Evolutionary conservation across 352 stramenopile genomes (phyloP).

Genomic region (Blastocystis sp.): DNA sequence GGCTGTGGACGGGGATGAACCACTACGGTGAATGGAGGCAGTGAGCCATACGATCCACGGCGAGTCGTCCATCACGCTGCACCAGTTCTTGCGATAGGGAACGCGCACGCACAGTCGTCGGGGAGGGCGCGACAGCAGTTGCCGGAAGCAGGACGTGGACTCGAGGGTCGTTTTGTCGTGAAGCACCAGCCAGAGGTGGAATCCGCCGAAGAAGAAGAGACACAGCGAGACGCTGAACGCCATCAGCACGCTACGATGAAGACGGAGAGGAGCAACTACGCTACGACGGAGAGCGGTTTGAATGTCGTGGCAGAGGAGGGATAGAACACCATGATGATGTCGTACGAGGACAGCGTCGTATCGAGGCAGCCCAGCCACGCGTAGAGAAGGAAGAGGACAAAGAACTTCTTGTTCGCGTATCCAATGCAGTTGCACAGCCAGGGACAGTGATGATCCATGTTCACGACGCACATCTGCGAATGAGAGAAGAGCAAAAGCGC

Average conservation of each 20-base stretch:
- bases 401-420: constrained; percentile 81
- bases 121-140: not conserved
- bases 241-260: constrained; percentile 14
- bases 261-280: not conserved
- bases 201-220: constrained; percentile 58
- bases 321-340: not conserved
- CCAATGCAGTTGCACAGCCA: constrained; percentile 85
- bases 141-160: not conserved
- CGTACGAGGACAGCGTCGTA: not conserved
- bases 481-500: too few species aligned
- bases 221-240: constrained; percentile 16
- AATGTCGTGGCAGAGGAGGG: not conserved
- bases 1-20: constrained; percentile 36
- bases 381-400: constrained; percentile 80
- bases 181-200: constrained; percentile 59
- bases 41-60: constrained; percentile 1
- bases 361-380: constrained; percentile 35
- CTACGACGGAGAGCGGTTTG: not conserved
- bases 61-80: constrained; percentile 52
- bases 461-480: constrained; percentile 71
- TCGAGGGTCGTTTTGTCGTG: constrained; percentile 68
- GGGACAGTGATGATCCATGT: constrained; percentile 82
- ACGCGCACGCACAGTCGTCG: too few species aligned
- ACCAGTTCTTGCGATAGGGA: constrained; percentile 53
- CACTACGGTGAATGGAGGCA: not conserved